Evolutionary conservation across 2,329 filamentous ascomycete species (phyloP), one percentile per base, ranked within the genome.

Genomic region (Cylindrodendrum hubeiense): DNA sequence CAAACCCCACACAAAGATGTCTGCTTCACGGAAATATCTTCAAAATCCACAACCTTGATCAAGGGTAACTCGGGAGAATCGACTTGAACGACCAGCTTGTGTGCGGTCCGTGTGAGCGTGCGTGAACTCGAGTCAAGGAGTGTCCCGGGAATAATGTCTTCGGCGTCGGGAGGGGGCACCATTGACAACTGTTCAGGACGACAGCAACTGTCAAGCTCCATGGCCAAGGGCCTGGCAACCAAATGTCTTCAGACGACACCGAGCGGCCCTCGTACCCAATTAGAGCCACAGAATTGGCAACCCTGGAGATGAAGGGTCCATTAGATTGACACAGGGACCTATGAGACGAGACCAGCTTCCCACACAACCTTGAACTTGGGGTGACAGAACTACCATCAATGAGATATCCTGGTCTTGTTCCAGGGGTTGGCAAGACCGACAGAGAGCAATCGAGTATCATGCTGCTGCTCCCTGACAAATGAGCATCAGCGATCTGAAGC

Each of bases 201-300:
- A 43, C 34, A 58, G n/a, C 51, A 61, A 61, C 30, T 37, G 28
- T 26, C 50, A 43, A 41, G 51, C 26, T 33, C 58, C 22, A 37
- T 47, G 41, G 33, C 49, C 55, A 33, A 60, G 47, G 46, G 39
- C 30, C 51, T 37, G 28, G 44, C 56, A 39, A 47, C 50, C 61
- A 65, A 39, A 67, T 59, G 37, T 41, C 63, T 34, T n/a, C 47
- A 60, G 21, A 66, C 60, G 33, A 46, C 19, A 44, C 34, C 44
- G 37, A 13, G 26, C 10, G 22, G 37, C 22, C 43, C 21, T 9
- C n/a, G 9, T 13, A 37, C 9, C 62, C 64, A 57, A 68, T 60
- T 60, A 37, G 41, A 41, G 52, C 30, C 51, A 37, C 54, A 61
- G 41, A 63, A 62, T 66, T 69, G 63, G 53, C 34, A 68, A 66